Evolutionary conservation across 2,329 filamentous ascomycete species (phyloP).

Genomic region (Sclerotinia nivalis): DNA sequence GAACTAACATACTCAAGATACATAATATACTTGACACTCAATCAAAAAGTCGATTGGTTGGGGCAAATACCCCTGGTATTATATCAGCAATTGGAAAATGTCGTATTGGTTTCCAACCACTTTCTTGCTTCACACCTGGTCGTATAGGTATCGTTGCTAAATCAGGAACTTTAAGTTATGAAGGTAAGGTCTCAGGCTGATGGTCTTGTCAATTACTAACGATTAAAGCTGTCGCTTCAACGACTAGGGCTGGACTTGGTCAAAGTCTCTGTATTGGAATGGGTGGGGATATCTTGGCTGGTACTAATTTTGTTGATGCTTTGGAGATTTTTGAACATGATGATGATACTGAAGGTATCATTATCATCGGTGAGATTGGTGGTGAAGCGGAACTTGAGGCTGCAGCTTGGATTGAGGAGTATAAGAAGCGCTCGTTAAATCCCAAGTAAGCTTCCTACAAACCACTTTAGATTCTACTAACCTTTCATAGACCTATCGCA

Average conservation of each 20-base stretch:
- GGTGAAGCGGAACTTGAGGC: conserved; percentile 67
- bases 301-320: conserved; percentile 73
- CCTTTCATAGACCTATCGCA: conserved; percentile 61
- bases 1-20: conserved; percentile 49
- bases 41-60: conserved; percentile 67
- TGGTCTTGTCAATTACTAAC: conserved; percentile 18
- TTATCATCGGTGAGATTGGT: conserved; percentile 68
- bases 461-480: conserved; percentile 1
- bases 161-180: conserved; percentile 73
- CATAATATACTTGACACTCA: conserved; percentile 69
- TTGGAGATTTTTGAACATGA: conserved; percentile 66
- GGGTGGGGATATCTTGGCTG: conserved; percentile 71
- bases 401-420: conserved; percentile 71
- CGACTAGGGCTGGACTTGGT: conserved; percentile 67
- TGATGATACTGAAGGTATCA: conserved; percentile 65
- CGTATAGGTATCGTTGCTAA: conserved; percentile 71
- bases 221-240: conserved; percentile 61
- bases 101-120: conserved; percentile 73
- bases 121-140: conserved; percentile 70
- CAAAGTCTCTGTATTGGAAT: conserved; percentile 74
- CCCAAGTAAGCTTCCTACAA: conserved; percentile 58
- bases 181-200: conserved; percentile 44
- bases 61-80: conserved; percentile 73
- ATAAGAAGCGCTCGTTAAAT: conserved; percentile 55
- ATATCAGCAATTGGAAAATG: conserved; percentile 70